Conservation (phyloP, 768 basidiomycete genomes). For the Epithele typhae region DNA sequence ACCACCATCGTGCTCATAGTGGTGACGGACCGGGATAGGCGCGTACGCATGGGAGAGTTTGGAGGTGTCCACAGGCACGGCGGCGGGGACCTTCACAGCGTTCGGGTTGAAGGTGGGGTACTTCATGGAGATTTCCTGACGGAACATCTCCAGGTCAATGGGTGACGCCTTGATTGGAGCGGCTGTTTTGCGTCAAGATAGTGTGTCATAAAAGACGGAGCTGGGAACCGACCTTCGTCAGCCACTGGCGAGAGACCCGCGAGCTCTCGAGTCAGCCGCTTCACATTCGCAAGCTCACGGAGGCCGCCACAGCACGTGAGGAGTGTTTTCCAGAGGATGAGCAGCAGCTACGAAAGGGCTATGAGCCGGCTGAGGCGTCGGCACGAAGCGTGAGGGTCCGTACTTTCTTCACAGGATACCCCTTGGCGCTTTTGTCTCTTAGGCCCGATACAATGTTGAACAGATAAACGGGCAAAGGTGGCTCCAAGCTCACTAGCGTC, state of each 20-base stretch:
- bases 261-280: constrained; percentile 81
- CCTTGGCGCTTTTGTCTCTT: constrained; percentile 90
- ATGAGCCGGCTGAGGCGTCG: constrained; percentile 8
- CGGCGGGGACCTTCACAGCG: constrained; percentile 23
- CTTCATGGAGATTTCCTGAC: constrained; percentile 88
- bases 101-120: constrained; percentile 90
- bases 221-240: constrained; percentile 37
- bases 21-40: constrained; percentile 90
- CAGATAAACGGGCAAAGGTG: constrained; percentile 88
- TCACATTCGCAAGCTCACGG: constrained; percentile 78
- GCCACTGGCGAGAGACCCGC: constrained; percentile 61
- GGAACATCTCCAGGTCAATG: constrained; percentile 84
- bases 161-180: constrained; percentile 86
- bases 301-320: constrained; percentile 92
- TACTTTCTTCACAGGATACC: constrained; percentile 97
- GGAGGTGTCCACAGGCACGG: constrained; percentile 37
- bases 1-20: constrained; percentile 83
- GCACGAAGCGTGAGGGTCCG: constrained; percentile 9
- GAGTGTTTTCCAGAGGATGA: constrained; percentile 92
- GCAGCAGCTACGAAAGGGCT: constrained; percentile 58
- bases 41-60: constrained; percentile 88
- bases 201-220: not conserved
- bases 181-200: constrained; percentile 36
- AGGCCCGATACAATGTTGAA: constrained; percentile 88
- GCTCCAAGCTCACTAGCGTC: constrained; percentile 84